phyloP scores from a whole-genome alignment of 345 rosid species.

The Lepidium africanum region DNA sequence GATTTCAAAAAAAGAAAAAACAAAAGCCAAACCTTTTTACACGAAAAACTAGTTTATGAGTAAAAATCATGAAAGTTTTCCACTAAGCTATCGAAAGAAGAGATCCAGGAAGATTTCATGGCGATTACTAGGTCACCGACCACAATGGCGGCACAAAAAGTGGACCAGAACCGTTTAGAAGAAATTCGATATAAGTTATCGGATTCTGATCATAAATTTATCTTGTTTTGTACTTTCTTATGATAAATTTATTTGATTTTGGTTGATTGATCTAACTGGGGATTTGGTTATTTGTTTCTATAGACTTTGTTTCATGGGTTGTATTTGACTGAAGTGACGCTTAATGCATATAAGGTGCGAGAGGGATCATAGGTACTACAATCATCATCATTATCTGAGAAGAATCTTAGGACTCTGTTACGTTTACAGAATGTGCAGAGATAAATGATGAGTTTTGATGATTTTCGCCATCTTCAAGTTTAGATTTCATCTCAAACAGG shows the following conservation, averaged over 20 bases:
- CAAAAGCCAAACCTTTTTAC: too few relatives aligned
- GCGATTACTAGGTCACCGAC: conserved; percentile 41
- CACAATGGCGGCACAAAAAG: conserved; percentile 69
- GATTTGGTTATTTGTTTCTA: not conserved
- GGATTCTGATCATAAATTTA: not conserved
- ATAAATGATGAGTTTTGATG: too few relatives aligned
- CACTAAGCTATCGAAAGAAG: conserved; percentile 46
- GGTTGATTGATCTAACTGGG: not conserved
- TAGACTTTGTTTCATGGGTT: conserved; percentile 70
- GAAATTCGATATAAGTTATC: conserved; percentile 54
- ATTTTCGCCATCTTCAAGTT: too few relatives aligned
- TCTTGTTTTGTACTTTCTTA: not conserved
- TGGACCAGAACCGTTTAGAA: conserved; percentile 58
- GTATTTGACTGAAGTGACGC: conserved; percentile 71
- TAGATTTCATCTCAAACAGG: too few relatives aligned
- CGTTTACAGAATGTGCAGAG: too few relatives aligned
- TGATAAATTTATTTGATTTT: not conserved
- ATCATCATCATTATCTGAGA: not conserved
- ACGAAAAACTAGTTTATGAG: too few relatives aligned
- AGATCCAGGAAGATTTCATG: conserved; percentile 68
- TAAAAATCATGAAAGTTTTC: too few relatives aligned
- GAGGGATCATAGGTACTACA: conserved; percentile 41
- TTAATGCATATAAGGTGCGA: conserved; percentile 60
- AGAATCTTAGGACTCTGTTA: too few relatives aligned
- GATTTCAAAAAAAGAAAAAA: too few relatives aligned